Evolutionary conservation across 208 protist genomes (phyloP), one percentile per base, ranked within the genome.

Genomic region (Naegleria lovaniensis): DNA sequence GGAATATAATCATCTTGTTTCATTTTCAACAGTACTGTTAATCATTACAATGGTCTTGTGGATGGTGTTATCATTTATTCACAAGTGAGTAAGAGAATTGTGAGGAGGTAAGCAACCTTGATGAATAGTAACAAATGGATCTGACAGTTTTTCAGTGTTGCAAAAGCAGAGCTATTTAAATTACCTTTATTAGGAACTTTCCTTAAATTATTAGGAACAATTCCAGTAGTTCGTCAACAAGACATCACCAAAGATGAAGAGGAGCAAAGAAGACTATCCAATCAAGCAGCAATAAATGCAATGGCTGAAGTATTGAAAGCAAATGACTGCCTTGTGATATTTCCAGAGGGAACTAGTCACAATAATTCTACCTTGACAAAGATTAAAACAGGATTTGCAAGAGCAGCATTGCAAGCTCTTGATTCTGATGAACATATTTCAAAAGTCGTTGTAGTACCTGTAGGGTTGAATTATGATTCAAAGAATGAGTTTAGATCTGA

Each of bases 301-400:
- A 88, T 58, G 43, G 79, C 79, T 58, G 13, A 88, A 36, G 39
- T 88, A 43, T 85, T 85, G 13, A 58, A 22, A 38, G 1, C 33
- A 16, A n/a, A n/a, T 22, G 41, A 58, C 58, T 25, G 16, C 16
- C 36, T 88, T 6, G 19, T 29, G 0, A 88, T 88, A 33, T 88
- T 88, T 29, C 85, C 85, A 22, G 85, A 88, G 22, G 85, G 85
- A 88, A 58, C n/a, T 4, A 39, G 22, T 52, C 85, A 88, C 41
- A 88, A 88, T 38, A 40, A 29, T 58, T 22, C 41, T 19, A n/a
- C n/a, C 5, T 11, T 88, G 33, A 13, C 33, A 58, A 39, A 9
- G 6, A 15, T 88, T 7, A 88, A 88, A 29, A 58, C 85, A 58
- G 85, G 85, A n/a, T 88, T 88, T 58, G 85, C 85, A 16, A 88